Base-by-base conservation (phyloP, 148 eudicot species). In the Beta vulgaris region DNA sequence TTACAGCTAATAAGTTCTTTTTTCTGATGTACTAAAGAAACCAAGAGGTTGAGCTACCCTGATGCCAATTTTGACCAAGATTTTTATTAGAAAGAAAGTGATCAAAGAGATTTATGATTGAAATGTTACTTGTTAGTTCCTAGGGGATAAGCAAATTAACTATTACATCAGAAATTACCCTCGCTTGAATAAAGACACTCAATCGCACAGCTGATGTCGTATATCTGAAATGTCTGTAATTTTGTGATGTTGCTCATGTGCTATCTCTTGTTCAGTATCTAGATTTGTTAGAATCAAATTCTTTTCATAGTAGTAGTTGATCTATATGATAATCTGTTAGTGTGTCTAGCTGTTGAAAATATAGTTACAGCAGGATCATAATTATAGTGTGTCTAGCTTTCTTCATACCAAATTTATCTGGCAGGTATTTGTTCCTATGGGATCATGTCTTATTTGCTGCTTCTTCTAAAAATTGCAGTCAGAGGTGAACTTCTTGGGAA, bases 401-500 rank as follows among this genome's bases (percentile, higher is more conserved):
- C 14, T 26, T 73, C 26, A 25, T 67, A 23, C 53, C 4, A 4
- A 65, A n/a, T n/a, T 65, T 26, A 55, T 28, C 36, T 57, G 35
- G 8, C 39, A 55, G 1, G 10, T 21, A 42, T 21, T 31, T n/a
- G 39, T 35, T 25, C 23, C 8, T 0, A 16, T 18, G 11, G n/a
- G 23, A 21, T 59, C 28, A 29, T 49, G 31, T 61, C 72, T 70
- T 13, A 77, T 40, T 64, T 65, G 16, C 53, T 19, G 28, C 40
- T 60, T 64, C 40, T 67, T 36, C 64, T 64, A 7, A 25, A 61
- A 79, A 37, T 44, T 82, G 83, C 82, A 88, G 91, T 86, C 91
- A 3, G 91, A 88, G 76, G 91, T 86, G 70, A 80, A 86, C 67
- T 86, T 86, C 79, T 80, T 86, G 73, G 91, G 89, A 69, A 82